A percentile compares a stretch with the other conserved stretches of the same genome.
Evolutionary conservation across 352 stramenopile species (phyloP).

Genomic region (Aphanomyces euteiches): DNA sequence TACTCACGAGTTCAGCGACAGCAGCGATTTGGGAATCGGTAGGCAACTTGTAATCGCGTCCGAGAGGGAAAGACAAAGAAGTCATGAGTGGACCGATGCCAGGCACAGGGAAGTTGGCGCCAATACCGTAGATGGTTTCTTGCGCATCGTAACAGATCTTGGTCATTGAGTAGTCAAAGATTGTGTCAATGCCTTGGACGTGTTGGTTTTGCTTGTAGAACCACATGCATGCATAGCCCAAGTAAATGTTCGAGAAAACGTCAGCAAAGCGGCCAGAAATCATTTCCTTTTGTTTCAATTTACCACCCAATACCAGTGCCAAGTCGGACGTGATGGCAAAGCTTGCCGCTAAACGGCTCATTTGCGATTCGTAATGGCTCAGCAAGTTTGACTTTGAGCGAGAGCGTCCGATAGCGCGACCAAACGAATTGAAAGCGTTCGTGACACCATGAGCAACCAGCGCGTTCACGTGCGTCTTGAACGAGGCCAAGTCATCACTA

Average conservation of each 20-base stretch:
- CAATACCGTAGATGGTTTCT: slow-evolving; percentile 92
- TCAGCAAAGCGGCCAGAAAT: slow-evolving; percentile 96
- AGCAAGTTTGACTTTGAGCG: slow-evolving; percentile 91
- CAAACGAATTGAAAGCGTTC: slow-evolving; percentile 90
- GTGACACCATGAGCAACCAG: slow-evolving; percentile 91
- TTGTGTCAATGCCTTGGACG: slow-evolving; percentile 91
- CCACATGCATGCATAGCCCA: slow-evolving; percentile 96
- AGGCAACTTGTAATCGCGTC: slow-evolving; percentile 87
- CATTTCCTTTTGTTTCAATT: slow-evolving; percentile 98
- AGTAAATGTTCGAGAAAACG: slow-evolving; percentile 95
- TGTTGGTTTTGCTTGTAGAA: slow-evolving; percentile 94
- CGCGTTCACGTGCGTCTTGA: slow-evolving; percentile 93
- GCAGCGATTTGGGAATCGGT: slow-evolving; percentile 82
- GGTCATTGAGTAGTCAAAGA: slow-evolving; percentile 97
- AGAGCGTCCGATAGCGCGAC: slow-evolving; percentile 83
- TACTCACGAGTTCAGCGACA: slow-evolving; percentile 68
- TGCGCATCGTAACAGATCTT: slow-evolving; percentile 94
- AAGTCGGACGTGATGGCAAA: slow-evolving; percentile 96
- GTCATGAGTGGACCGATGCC: slow-evolving; percentile 92
- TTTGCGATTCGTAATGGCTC: slow-evolving; percentile 95
- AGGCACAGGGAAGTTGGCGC: slow-evolving; percentile 95
- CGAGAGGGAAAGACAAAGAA: slow-evolving; percentile 93
- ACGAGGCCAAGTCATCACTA: slow-evolving; percentile 89
- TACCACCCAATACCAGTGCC: slow-evolving; percentile 94
- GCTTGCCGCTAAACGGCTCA: slow-evolving; percentile 94